Conservation (phyloP, 2,329 filamentous ascomycete genomes). For the Calonectria leucothoes region DNA sequence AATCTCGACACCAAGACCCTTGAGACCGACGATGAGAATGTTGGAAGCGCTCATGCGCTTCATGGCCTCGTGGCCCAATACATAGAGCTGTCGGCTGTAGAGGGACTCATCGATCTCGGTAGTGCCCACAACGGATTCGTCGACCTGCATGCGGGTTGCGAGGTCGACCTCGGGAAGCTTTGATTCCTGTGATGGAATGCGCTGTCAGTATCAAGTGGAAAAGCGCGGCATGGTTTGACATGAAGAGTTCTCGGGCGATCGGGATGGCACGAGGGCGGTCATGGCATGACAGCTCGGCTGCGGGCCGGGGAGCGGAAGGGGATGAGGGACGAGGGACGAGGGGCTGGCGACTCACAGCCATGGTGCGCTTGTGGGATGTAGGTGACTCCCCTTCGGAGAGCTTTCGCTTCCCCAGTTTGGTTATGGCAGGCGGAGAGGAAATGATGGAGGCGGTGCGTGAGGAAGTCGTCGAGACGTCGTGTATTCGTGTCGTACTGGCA, state of each 20-base stretch:
- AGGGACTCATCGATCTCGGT: constrained; percentile 78
- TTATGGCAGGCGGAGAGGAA: constrained; percentile 46
- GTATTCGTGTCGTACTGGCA: constrained; percentile 29
- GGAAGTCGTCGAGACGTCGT: constrained; percentile 30
- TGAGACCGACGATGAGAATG: constrained; percentile 89
- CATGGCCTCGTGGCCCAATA: constrained; percentile 86
- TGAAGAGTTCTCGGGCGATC: background rate
- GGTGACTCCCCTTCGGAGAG: constrained; percentile 70
- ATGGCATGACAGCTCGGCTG: constrained; percentile 8
- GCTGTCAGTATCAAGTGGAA: constrained; percentile 23
- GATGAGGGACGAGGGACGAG: background rate
- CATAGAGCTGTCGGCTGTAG: constrained; percentile 80
- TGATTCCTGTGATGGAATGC: constrained; percentile 52
- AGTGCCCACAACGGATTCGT: constrained; percentile 66
- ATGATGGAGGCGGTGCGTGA: constrained; percentile 47
- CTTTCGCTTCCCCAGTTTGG: constrained; percentile 76
- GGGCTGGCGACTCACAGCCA: constrained; percentile 64
- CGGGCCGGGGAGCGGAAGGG: background rate
- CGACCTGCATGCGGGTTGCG: constrained; percentile 74
- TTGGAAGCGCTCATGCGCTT: constrained; percentile 99
- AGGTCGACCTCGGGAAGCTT: constrained; percentile 71
- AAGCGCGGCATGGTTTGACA: background rate
- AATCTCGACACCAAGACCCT: constrained; percentile 96
- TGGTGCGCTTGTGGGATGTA: constrained; percentile 68
- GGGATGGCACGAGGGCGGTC: background rate